phyloP scores from a whole-genome alignment of 495 filamentous ascomycete species.

The Bombardia bombarda region DNA sequence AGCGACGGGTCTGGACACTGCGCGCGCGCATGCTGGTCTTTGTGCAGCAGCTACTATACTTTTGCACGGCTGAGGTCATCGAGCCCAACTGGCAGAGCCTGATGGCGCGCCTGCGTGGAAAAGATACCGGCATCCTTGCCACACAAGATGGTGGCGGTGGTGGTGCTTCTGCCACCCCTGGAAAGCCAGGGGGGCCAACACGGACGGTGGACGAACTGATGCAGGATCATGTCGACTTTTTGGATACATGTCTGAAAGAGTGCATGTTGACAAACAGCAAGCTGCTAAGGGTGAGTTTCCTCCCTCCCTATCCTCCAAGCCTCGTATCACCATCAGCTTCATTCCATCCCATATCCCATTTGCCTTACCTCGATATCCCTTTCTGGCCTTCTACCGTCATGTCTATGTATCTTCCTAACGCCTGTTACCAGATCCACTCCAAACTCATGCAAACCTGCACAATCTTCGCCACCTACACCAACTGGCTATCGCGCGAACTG shows the following conservation, averaged over 20 bases:
- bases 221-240: slow-evolving; percentile 97
- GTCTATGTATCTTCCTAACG: too few species aligned
- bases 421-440: slow-evolving; percentile 68
- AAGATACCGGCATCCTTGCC: slow-evolving; percentile 46
- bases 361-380: background rate
- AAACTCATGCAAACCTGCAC: slow-evolving; percentile 90
- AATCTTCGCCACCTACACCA: slow-evolving; percentile 82
- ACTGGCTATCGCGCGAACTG: slow-evolving; percentile 68
- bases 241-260: slow-evolving; percentile 96
- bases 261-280: slow-evolving; percentile 98
- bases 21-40: slow-evolving; percentile 93
- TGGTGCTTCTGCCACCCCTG: background rate
- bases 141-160: slow-evolving; percentile 21
- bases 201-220: slow-evolving; percentile 95
- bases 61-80: slow-evolving; percentile 93
- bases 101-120: slow-evolving; percentile 71
- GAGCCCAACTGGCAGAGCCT: slow-evolving; percentile 94
- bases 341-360: background rate
- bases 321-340: background rate
- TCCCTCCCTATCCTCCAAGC: background rate
- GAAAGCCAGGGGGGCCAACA: slow-evolving; percentile 34
- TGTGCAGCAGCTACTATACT: slow-evolving; percentile 91
- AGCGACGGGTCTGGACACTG: slow-evolving; percentile 84
- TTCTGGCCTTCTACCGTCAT: background rate
- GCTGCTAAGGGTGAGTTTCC: slow-evolving; percentile 64